These are phyloP conservation scores for Epithele typhae DNA, from an alignment of 768 basidiomycete genomes.

Conservation along the genomic window DNA sequence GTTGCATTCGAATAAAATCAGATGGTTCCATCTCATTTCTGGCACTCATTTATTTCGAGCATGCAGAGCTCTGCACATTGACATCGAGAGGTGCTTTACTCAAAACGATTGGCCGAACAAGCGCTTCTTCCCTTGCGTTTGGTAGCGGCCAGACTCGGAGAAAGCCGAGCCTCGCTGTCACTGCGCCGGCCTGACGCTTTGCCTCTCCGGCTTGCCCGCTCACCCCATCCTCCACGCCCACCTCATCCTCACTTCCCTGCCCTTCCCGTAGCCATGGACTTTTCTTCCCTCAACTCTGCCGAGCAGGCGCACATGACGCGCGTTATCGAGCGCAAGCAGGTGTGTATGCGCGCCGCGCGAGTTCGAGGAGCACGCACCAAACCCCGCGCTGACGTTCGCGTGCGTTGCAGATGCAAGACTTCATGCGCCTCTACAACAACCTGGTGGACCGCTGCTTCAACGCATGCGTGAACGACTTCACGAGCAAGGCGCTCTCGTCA, in stretches of 20 bases:
- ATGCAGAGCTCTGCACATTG: no score
- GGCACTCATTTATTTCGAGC: no score
- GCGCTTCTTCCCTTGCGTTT: no score
- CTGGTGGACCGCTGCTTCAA: constrained; percentile 96
- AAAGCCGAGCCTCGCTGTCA: neutral
- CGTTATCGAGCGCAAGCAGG: constrained; percentile 97
- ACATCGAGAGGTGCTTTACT: no score
- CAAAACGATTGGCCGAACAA: no score
- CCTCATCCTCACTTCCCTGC: no score
- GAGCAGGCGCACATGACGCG: constrained; percentile 97
- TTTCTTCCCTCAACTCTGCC: constrained; percentile 81
- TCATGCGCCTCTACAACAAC: constrained; percentile 89
- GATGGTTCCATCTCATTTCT: no score
- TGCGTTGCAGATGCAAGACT: constrained; percentile 90
- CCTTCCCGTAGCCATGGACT: constrained; percentile 63
- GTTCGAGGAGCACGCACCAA: neutral
- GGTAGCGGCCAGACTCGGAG: no score
- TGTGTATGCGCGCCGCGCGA: constrained; percentile 25
- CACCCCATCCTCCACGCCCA: constrained; percentile 5
- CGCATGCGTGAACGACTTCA: constrained; percentile 94
- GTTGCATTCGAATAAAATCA: no score
- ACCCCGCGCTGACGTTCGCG: neutral
- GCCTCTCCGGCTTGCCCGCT: neutral
- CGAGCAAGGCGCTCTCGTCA: constrained; percentile 85
- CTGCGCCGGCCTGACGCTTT: neutral